Base-by-base conservation (phyloP, 192 early-diverging fungal genomes). In the Diversispora eburnea region DNA sequence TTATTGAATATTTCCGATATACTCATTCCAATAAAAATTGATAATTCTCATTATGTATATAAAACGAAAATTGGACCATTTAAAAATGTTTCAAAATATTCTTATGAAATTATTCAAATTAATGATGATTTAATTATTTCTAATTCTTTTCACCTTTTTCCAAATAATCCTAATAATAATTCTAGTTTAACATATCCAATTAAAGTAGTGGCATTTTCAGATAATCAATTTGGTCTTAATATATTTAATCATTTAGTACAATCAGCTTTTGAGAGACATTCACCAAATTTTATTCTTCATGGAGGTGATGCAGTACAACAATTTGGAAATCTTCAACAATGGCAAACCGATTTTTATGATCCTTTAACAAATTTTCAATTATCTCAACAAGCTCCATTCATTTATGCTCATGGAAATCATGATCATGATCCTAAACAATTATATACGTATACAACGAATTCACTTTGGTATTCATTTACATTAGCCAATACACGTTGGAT, bases 381-480 rank as follows among this genome's bases (percentile, higher is more conserved):
- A n/a, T 82, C 79, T 0, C 90, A 91, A 77, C 78, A 60, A 0
- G 79, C 80, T 8, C 89, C 91, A 4, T 51, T 88, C 43, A 88
- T 90, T 57, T 91, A 89, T 80, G 86, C 85, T 9, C 91, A 89
- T 19, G 91, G 91, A 22, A 92, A 92, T 76, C 91, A 92, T 67
- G 91, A 92, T 62, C 85, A 84, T 66, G 91, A 92, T 77, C 79
- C 80, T 57, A 61, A 71, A 3, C 76, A 82, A 2, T 67, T 75
- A n/a, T 84, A 84, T 41, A 73, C 71, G 2, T 79, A 84, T 56
- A 92, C 90, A 19, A 77, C 77, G 4, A 80, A 85, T 78, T 75
- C 82, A 78, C 78, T 75, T 42, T 87, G 87, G 86, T 83, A 81
- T 59, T 77, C 85, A 33, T 85, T 84, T 20, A 85, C 86, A 0